Base-by-base conservation (phyloP, 495 filamentous ascomycete genomes). In the Neurospora sp. region DNA sequence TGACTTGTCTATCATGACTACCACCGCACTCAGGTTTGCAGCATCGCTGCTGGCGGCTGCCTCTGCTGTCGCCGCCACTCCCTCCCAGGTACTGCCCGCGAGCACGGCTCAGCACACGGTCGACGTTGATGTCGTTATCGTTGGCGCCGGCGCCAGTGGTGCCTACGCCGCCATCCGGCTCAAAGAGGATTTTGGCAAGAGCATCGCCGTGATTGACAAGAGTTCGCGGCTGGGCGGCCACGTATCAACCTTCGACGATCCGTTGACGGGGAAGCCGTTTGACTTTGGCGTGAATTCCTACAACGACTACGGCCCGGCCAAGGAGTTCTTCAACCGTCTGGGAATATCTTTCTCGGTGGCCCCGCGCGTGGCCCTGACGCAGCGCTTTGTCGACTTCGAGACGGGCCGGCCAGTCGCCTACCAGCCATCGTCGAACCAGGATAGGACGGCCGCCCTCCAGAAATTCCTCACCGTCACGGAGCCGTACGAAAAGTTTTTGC, bases 101-200 rank as follows among this genome's bases (percentile, higher is more conserved):
- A 44, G 42, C 42, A 14, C 42, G 42, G 42, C 42, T 44, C 42
- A 44, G 42, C 42, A 44, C 42, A n/a, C 16, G 12, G 12, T 44
- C 12, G 12, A 71, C 38, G 42, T 44, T 44, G 79, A 81, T 75
- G 81, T 86, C 27, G 81, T 72, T 44, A 77, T 87, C 69, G 76
- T 87, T 42, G 85, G 86, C 20, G 85, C 84, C 8, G 85, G 85
- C 40, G 83, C 83, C n/a, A 78, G 84, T 9, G 85, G 85, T 65
- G 78, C 83, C 9, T 85, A 87, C 71, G 82, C 85, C 38, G 85
- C 83, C 10, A 80, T 86, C 68, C 76, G 79, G 9, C 73, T 85
- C 44, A 81, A 81, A 42, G 83, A 86, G 74, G 83, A 84, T 71
- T 80, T 75, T 61, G 73, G 77, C 39, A 81, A 84, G 73, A 82